These are phyloP conservation scores for Hirsutella minnesotensis DNA, from an alignment of 2,329 filamentous ascomycete genomes.

Conservation along the genomic window DNA sequence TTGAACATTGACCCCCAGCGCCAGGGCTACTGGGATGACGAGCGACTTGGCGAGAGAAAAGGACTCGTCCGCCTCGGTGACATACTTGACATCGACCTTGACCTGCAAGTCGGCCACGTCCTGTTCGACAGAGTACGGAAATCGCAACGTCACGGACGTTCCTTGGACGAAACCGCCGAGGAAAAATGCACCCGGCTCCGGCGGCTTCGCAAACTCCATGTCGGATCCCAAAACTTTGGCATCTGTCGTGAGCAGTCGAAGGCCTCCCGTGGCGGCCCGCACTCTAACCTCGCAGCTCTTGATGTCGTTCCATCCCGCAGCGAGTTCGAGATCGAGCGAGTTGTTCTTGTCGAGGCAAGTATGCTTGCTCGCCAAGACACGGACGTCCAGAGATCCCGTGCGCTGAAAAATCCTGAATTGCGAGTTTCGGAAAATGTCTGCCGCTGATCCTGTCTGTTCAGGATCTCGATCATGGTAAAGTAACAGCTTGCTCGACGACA, in stretches of 20 bases:
- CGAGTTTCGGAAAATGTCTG: constrained; percentile 43
- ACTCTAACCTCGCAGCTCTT: constrained; percentile 47
- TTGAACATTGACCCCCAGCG: constrained; percentile 90
- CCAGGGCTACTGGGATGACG: constrained; percentile 60
- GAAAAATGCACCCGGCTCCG: constrained; percentile 40
- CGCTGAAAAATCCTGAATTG: constrained; percentile 65
- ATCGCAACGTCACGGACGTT: constrained; percentile 43
- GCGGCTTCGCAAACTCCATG: constrained; percentile 32
- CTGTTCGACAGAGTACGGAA: constrained; percentile 78
- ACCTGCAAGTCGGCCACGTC: constrained; percentile 59
- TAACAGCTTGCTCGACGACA: constrained; percentile 51
- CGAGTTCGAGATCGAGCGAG: constrained; percentile 61
- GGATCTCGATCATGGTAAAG: constrained; percentile 53
- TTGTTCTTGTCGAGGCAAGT: constrained; percentile 73
- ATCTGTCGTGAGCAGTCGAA: constrained; percentile 51
- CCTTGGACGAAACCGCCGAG: constrained; percentile 34
- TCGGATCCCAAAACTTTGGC: constrained; percentile 34
- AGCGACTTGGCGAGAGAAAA: constrained; percentile 34
- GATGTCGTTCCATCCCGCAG: constrained; percentile 63
- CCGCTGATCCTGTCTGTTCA: constrained; percentile 31
- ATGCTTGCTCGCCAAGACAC: constrained; percentile 52
- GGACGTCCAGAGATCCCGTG: constrained; percentile 54
- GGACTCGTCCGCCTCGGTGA: constrained; percentile 46
- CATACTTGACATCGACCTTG: constrained; percentile 65
- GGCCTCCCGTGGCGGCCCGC: constrained; percentile 51